Percentiles rank a stretch among this genome's conserved stretches.
These are phyloP conservation scores for Fraxinus dipetala DNA, from an alignment of 305 asterid species.

Conservation along the genomic window DNA sequence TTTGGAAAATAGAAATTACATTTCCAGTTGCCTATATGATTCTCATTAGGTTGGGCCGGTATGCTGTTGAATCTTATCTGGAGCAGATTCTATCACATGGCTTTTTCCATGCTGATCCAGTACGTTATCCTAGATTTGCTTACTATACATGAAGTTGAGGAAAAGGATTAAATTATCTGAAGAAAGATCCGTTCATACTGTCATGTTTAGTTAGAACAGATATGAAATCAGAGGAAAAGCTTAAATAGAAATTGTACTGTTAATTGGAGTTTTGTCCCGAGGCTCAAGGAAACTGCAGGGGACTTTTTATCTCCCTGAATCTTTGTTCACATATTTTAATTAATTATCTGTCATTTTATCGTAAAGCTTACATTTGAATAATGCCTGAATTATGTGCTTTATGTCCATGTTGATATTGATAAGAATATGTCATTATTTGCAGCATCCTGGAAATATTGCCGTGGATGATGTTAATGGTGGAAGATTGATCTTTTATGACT, in stretches of 20 bases:
- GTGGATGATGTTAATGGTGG: conserved; percentile 99
- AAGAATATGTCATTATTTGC: conserved; percentile 18
- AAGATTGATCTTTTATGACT: conserved; percentile 88
- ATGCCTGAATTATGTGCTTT: conserved; percentile 3
- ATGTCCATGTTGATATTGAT: conserved; percentile 5
- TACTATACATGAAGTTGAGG: not conserved
- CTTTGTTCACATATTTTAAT: not conserved
- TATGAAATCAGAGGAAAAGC: not conserved
- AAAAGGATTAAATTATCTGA: not conserved
- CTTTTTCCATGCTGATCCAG: conserved; percentile 96
- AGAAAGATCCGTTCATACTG: not conserved
- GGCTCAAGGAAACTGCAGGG: not conserved
- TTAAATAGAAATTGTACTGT: not conserved
- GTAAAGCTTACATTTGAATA: not conserved
- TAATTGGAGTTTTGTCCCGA: not conserved
- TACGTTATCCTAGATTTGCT: conserved; percentile 36
- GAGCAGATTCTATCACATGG: conserved; percentile 96
- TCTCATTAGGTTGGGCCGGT: conserved; percentile 73
- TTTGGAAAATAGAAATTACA: not conserved
- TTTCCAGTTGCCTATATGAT: conserved; percentile 2
- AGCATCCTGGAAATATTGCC: conserved; percentile 99
- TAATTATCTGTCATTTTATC: not conserved
- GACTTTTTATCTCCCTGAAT: not conserved
- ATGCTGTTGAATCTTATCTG: conserved; percentile 94
- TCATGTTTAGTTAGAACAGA: not conserved